Evolutionary conservation across 1,139 yeast genomes (phyloP), one percentile per base, ranked within the genome.

Genomic region (Protomyces lactucae-debilis): DNA sequence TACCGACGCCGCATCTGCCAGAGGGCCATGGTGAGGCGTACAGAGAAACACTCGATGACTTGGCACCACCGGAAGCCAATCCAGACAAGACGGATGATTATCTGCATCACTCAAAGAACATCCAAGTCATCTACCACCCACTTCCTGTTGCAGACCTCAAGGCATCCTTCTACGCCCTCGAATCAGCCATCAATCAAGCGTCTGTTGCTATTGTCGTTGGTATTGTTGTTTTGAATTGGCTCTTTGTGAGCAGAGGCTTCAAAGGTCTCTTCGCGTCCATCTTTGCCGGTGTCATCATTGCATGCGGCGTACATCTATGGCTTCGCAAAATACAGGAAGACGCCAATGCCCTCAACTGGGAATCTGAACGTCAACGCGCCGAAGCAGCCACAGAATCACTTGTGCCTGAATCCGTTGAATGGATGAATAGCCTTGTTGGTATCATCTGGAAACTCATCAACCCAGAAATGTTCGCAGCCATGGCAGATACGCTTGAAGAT

Each of bases 1-100:
- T 60, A 12, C 60, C 64, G n/a, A 59, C 54, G 18, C 64, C 64
- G 5, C 64, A 60, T 16, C 60, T 60, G 28, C 60, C 64, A 2
- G 54, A 60, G 39, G 64, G 64, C 23, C 35, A 28, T 9, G 64
- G 64, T 10, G 60, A 60, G 32, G 55, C 57, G n/a, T 64, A 64
- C 36, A 46, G 64, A 21, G 28, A 43, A 18, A 60, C 57, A 4
- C 61, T 60, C 8, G 66, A 64, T 28, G 66, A 64, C 21, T 43
- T 64, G 32, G 66, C 66, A 36, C 66, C 66, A 1, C 66, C 66
- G 18, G 61, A 64, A 39, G 66, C 66, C 6, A 52, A 59, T 32
- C 61, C 59, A 16, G 54, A 60, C 46, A 59, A 59, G 54, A 64
- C 66, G 16, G 54, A 40, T 32, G 57, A 64, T 36, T 60, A 55